A percentile compares a stretch with the other conserved stretches of the same genome.
Evolutionary conservation across 2,329 filamentous ascomycete genomes (phyloP).

Genomic region (Cadophora gregata): DNA sequence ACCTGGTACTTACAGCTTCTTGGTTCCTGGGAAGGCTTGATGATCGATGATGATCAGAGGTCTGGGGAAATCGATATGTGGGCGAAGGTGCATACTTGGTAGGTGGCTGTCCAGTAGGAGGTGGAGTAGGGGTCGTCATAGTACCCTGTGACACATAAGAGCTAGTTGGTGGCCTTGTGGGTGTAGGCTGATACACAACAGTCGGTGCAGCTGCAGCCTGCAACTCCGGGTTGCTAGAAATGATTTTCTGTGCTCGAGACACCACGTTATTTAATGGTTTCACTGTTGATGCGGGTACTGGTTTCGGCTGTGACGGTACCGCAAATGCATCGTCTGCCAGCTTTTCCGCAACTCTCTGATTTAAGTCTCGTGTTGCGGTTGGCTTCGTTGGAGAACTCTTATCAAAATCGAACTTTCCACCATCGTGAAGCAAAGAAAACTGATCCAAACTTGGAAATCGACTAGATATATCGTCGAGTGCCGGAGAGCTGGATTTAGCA

Average conservation of each 20-base stretch:
- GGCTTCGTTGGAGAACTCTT: slow-evolving; percentile 54
- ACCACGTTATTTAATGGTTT: slow-evolving; percentile 48
- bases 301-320: slow-evolving; percentile 28
- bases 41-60: slow-evolving; percentile 54
- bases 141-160: slow-evolving; percentile 72
- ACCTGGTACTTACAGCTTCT: slow-evolving; percentile 28
- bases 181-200: slow-evolving; percentile 42
- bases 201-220: slow-evolving; percentile 53
- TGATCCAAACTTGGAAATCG: slow-evolving; percentile 92
- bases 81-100: slow-evolving; percentile 37
- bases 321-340: slow-evolving; percentile 87
- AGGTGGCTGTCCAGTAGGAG: slow-evolving; percentile 39
- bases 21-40: slow-evolving; percentile 51
- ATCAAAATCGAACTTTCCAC: slow-evolving; percentile 84
- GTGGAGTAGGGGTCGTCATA: slow-evolving; percentile 71
- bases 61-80: slow-evolving; percentile 38
- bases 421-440: slow-evolving; percentile 88
- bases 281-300: slow-evolving; percentile 25
- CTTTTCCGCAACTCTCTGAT: slow-evolving; percentile 73
- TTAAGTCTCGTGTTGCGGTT: slow-evolving; percentile 60
- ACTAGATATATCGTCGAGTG: slow-evolving; percentile 79
- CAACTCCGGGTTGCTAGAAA: slow-evolving; percentile 66
- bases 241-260: slow-evolving; percentile 68
- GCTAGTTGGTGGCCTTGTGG: slow-evolving; percentile 50
- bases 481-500: slow-evolving; percentile 59